phyloP scores from a whole-genome alignment of 306 rosid genomes.

The Cicer arietinum region DNA sequence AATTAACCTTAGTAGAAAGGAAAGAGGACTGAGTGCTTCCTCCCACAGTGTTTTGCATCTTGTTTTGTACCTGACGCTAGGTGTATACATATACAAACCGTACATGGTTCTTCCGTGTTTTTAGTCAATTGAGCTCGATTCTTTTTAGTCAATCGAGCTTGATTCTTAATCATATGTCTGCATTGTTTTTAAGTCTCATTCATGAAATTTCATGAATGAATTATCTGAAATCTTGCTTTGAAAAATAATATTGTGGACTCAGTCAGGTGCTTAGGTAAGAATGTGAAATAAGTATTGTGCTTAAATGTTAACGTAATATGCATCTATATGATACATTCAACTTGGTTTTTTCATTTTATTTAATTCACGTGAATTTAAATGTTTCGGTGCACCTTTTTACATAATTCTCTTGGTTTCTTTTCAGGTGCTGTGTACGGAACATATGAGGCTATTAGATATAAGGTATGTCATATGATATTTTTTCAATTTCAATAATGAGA shows the following conservation, averaged over 20 bases:
- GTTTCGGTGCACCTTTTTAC: neutral
- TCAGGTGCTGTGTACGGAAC: slow-evolving; percentile 91
- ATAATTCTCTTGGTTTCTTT: slow-evolving; percentile 36
- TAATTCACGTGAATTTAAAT: neutral
- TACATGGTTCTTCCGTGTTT: slow-evolving; percentile 16
- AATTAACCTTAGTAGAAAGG: slow-evolving; percentile 14
- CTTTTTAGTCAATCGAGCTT: slow-evolving; percentile 20
- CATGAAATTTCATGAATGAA: slow-evolving; percentile 13
- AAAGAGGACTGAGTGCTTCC: slow-evolving; percentile 6
- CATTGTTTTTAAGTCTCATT: slow-evolving; percentile 3
- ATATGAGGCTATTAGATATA: slow-evolving; percentile 76
- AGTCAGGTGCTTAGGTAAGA: slow-evolving; percentile 20
- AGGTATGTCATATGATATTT: slow-evolving; percentile 58
- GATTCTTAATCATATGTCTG: neutral
- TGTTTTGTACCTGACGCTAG: slow-evolving; percentile 10
- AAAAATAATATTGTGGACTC: slow-evolving; percentile 6
- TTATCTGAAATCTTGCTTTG: slow-evolving; percentile 13
- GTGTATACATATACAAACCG: neutral
- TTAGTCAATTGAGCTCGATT: slow-evolving; percentile 17
- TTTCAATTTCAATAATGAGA: slow-evolving; percentile 25
- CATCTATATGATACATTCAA: slow-evolving; percentile 2
- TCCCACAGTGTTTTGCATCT: slow-evolving; percentile 12
- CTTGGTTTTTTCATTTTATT: neutral
- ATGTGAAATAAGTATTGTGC: neutral
- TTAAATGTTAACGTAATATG: slow-evolving; percentile 16